phyloP scores from a whole-genome alignment of 768 basidiomycete genomes.

The Mycena leptocephala region DNA sequence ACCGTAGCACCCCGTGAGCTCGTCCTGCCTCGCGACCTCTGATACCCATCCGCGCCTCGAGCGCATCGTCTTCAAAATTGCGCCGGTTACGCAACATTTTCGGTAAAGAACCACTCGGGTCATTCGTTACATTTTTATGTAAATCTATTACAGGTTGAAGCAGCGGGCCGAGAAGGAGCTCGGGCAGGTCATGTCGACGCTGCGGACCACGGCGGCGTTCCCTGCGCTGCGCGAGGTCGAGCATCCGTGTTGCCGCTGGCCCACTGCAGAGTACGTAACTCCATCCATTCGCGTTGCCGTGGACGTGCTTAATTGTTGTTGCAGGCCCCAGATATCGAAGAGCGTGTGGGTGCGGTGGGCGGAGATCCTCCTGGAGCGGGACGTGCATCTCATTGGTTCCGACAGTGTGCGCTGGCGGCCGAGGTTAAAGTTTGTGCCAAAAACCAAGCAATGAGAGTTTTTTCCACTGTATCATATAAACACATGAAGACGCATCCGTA shows the following conservation, averaged over 20 bases:
- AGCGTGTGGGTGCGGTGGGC: conserved; percentile 14
- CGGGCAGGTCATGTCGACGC: not conserved
- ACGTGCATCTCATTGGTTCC: not conserved
- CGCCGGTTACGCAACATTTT: not conserved
- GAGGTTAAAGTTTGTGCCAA: not conserved
- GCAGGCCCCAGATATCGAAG: conserved; percentile 1
- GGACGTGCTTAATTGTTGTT: not conserved
- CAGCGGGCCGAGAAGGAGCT: not conserved
- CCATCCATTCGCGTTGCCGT: not conserved
- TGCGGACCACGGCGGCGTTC: not conserved
- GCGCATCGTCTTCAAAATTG: not conserved
- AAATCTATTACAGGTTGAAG: not conserved
- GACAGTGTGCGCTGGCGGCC: not conserved
- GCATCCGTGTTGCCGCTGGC: conserved; percentile 2
- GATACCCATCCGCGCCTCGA: not conserved
- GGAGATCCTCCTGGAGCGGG: not conserved
- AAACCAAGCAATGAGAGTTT: not conserved
- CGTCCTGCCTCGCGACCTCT: not conserved
- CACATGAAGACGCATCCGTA: too few relatives aligned
- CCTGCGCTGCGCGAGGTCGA: conserved; percentile 10
- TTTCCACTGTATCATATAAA: not conserved
- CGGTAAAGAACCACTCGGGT: not conserved
- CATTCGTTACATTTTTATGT: not conserved
- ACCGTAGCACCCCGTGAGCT: not conserved
- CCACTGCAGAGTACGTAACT: conserved; percentile 13